A percentile compares a stretch with the other conserved stretches of the same genome.
Conservation (phyloP, 176 grass and related monocot species). For the Hyparrhenia diplandra region DNA sequence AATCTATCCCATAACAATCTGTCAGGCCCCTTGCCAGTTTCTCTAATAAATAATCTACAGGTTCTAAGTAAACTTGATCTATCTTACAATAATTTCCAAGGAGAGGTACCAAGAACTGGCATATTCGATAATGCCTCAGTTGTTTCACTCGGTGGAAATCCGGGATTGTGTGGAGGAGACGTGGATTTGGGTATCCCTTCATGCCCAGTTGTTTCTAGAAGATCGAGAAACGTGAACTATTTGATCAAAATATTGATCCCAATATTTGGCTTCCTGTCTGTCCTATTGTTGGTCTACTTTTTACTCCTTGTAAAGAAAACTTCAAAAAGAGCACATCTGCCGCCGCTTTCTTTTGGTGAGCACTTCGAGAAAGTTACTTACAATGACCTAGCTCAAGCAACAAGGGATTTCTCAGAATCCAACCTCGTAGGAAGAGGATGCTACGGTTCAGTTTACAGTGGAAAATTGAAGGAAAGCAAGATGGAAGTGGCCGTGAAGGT, state of each 20-base stretch:
- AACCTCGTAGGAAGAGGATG: too few species aligned
- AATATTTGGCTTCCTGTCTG: too few species aligned
- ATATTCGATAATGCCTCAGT: background rate
- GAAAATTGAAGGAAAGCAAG: too few species aligned
- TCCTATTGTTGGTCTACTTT: too few species aligned
- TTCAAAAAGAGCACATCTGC: too few species aligned
- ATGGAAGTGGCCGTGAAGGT: too few species aligned
- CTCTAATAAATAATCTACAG: background rate
- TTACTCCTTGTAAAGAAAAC: too few species aligned
- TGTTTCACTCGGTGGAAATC: background rate
- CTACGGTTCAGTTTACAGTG: too few species aligned
- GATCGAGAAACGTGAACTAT: background rate
- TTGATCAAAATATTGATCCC: background rate
- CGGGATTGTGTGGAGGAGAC: conserved; percentile 25
- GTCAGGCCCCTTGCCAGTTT: conserved; percentile 19
- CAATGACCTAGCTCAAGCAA: too few species aligned
- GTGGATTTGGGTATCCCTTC: background rate
- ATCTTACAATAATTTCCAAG: background rate
- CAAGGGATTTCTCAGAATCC: too few species aligned
- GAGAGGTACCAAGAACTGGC: background rate
- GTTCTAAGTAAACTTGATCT: conserved; percentile 8
- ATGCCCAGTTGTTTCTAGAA: background rate
- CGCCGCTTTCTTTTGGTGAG: too few species aligned
- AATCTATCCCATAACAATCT: conserved; percentile 47
- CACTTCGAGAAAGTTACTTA: too few species aligned